Base-by-base conservation (phyloP, 352 stramenopile species). In the Poterioochromonas sp. region DNA sequence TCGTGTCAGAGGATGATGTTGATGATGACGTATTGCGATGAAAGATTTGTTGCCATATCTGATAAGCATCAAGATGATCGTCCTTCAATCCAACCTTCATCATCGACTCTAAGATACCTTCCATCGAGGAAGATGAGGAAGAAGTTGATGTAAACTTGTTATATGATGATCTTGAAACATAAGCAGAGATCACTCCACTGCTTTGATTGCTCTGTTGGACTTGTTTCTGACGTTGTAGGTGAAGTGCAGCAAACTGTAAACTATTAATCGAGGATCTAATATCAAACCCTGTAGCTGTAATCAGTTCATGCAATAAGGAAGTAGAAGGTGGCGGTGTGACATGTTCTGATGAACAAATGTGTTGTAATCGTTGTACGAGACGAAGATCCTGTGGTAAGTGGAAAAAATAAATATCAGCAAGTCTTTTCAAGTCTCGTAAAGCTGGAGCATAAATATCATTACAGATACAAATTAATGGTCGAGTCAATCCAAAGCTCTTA, bases 401-500 rank as follows among this genome's bases (percentile, higher is more conserved):
- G 20, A 98, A 89, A 78, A 94, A 88, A 60, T 98, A 98, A 47
- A 97, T 91, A 77, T 91, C 92, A 34, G 92, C 89, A 22, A 95
- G 87, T 35, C 95, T 91, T 39, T 95, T 90, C 58, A 99, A 86
- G n/a, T 93, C 90, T 12, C 94, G 87, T 47, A 99, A 83, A 40
- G 94, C 90, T 0, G 94, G 93, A 18, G 93, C 93, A 83, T 97
- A 98, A 80, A 96, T 90, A 82, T 99, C 92, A 83, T 99, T 99
- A 85, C 95, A 98, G 83, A 98, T 98, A 81, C 96, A 97, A 79
- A 99, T 98, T 26, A 99, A 85, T 8, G 94, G 94, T 0, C 94
- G 88, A 68, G 84, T 95, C 49, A 96, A 82, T 3, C 92, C 87
- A 49, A 96, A 58, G 34, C 29, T 32, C 76, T 1, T 12, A 26